Evolutionary conservation across 345 rosid species (phyloP).

Genomic region (Populus alba): DNA sequence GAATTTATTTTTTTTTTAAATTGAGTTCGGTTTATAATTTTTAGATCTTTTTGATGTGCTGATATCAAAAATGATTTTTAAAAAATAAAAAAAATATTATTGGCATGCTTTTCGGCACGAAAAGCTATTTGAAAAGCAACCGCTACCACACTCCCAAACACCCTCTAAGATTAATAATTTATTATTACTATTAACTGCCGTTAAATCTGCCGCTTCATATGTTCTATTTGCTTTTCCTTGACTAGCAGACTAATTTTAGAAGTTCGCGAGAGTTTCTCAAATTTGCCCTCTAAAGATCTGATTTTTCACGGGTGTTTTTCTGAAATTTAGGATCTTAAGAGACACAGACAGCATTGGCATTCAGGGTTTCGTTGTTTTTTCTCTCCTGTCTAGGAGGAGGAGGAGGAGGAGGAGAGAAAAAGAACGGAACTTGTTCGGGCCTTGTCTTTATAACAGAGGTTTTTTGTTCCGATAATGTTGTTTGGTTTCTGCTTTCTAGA

Average conservation of each 20-base stretch:
- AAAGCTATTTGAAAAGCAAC: too few species aligned
- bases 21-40: too few species aligned
- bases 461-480: not conserved
- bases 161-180: too few species aligned
- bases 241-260: conserved; percentile 2
- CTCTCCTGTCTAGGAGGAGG: conserved; percentile 8
- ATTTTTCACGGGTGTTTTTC: not conserved
- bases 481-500: not conserved
- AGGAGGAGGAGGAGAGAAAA: not conserved
- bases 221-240: not conserved
- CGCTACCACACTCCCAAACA: too few species aligned
- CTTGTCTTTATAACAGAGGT: not conserved
- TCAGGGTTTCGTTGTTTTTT: conserved; percentile 2
- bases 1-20: too few species aligned
- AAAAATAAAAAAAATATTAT: too few species aligned
- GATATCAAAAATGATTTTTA: too few species aligned
- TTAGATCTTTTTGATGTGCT: too few species aligned
- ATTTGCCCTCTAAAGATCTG: not conserved
- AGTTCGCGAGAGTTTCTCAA: not conserved
- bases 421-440: too few species aligned
- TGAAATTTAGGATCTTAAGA: not conserved
- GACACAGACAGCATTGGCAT: not conserved
- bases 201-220: conserved; percentile 10
- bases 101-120: too few species aligned
- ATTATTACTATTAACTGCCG: not conserved